phyloP scores from a whole-genome alignment of 495 filamentous ascomycete genomes.

The Penicillium verhagenii region DNA sequence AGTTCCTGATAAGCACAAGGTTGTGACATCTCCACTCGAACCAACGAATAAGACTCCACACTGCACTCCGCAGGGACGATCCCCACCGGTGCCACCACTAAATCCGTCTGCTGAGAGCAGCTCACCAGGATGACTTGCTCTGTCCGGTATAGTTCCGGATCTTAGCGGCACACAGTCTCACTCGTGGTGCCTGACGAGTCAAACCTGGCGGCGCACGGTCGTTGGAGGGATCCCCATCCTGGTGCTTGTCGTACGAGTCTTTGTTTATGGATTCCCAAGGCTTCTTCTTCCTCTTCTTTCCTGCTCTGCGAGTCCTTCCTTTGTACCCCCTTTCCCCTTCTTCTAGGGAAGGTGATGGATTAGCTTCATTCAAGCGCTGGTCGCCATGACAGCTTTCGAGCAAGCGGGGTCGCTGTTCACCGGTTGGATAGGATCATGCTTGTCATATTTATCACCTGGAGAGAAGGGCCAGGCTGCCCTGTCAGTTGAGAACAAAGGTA shows the following conservation, averaged over 20 bases:
- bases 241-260: conserved; percentile 10
- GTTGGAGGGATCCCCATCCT: not conserved
- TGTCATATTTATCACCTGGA: conserved; percentile 31
- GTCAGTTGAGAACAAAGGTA: conserved; percentile 25
- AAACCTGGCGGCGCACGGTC: conserved; percentile 10
- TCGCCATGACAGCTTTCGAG: conserved; percentile 44
- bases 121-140: conserved; percentile 16
- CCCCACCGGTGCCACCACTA: not conserved
- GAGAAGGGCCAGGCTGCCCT: conserved; percentile 29
- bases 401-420: conserved; percentile 44
- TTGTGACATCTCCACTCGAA: conserved; percentile 26
- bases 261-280: not conserved
- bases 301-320: conserved; percentile 5
- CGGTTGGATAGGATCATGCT: conserved; percentile 45
- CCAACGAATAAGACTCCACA: conserved; percentile 16
- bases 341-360: conserved; percentile 30
- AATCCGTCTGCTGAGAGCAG: not conserved
- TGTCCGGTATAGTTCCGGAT: conserved; percentile 15
- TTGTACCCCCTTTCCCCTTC: conserved; percentile 10
- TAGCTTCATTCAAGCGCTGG: conserved; percentile 36
- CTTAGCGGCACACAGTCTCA: conserved; percentile 15
- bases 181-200: conserved; percentile 18
- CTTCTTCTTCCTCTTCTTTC: conserved; percentile 11
- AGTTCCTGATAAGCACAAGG: conserved; percentile 14
- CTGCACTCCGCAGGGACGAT: conserved; percentile 12